A percentile compares a stretch with the other conserved stretches of the same genome.
These are phyloP conservation scores for Colletotrichum cuscutae DNA, from an alignment of 2,329 filamentous ascomycete genomes.

Conservation along the genomic window DNA sequence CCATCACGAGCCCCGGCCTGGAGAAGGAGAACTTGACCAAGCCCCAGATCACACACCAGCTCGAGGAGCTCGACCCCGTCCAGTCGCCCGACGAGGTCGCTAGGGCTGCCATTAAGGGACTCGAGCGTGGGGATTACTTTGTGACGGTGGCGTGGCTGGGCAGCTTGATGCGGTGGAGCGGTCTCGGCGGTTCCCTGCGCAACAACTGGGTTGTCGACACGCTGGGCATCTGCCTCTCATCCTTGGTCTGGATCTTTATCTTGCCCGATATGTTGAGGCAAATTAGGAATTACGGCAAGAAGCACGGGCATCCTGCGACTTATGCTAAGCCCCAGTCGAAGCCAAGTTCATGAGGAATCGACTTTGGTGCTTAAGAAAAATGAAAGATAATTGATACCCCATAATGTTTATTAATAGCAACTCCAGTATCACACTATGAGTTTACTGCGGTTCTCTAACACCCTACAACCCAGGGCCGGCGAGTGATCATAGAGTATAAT, in stretches of 20 bases:
- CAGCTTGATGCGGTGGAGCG: slow-evolving; percentile 73
- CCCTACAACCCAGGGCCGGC: too few species aligned
- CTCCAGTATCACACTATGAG: neutral
- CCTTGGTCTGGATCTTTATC: slow-evolving; percentile 68
- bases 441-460: too few species aligned
- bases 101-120: slow-evolving; percentile 70
- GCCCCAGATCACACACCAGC: slow-evolving; percentile 78
- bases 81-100: slow-evolving; percentile 86
- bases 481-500: too few species aligned
- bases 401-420: neutral
- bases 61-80: slow-evolving; percentile 85
- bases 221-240: slow-evolving; percentile 59
- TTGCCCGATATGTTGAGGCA: slow-evolving; percentile 66
- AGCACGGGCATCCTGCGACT: slow-evolving; percentile 67
- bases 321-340: slow-evolving; percentile 47
- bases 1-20: slow-evolving; percentile 81
- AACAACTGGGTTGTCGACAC: slow-evolving; percentile 72
- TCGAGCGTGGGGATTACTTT: slow-evolving; percentile 85
- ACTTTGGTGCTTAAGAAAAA: neutral
- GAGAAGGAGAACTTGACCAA: slow-evolving; percentile 82
- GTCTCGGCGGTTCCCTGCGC: slow-evolving; percentile 64
- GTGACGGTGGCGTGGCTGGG: slow-evolving; percentile 82
- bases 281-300: slow-evolving; percentile 65
- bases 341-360: neutral
- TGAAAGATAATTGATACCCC: slow-evolving; percentile 4